Percentiles rank a stretch among this genome's conserved stretches.
Evolutionary conservation across 2,329 filamentous ascomycete genomes (phyloP).

Genomic region (Trichoderma arundinaceum): DNA sequence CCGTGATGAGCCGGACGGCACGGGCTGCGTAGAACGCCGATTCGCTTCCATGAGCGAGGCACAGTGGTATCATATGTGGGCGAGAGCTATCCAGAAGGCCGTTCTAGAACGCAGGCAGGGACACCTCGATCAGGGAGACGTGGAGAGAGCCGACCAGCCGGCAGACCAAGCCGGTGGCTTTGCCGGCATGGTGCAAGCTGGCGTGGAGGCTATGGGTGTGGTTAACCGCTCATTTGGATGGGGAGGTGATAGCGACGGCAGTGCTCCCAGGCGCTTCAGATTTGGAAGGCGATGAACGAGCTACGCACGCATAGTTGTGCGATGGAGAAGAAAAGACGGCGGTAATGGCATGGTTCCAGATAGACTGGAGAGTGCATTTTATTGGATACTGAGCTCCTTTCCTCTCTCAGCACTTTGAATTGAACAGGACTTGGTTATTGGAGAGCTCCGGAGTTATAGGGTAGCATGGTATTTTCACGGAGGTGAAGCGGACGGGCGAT

Average conservation of each 20-base stretch:
- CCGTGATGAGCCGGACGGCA: slow-evolving; percentile 40
- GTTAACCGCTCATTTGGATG: slow-evolving; percentile 57
- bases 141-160: slow-evolving; percentile 48
- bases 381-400: neutral
- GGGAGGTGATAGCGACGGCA: slow-evolving; percentile 13
- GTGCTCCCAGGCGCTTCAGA: neutral
- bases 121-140: slow-evolving; percentile 62
- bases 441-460: slow-evolving; percentile 10
- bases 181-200: slow-evolving; percentile 54
- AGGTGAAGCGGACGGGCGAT: neutral
- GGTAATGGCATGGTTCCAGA: neutral
- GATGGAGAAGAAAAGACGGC: neutral
- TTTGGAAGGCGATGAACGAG: slow-evolving; percentile 16
- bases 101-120: slow-evolving; percentile 63
- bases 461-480: slow-evolving; percentile 5
- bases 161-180: slow-evolving; percentile 48
- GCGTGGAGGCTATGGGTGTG: slow-evolving; percentile 57
- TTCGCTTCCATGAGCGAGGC: slow-evolving; percentile 63
- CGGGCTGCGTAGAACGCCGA: slow-evolving; percentile 44
- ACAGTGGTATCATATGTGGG: slow-evolving; percentile 69
- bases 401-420: neutral
- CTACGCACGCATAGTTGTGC: neutral
- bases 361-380: neutral
- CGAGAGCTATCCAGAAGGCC: slow-evolving; percentile 62
- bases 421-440: neutral